Percentiles rank a stretch among this genome's conserved stretches.
Evolutionary conservation across 495 filamentous ascomycete species (phyloP).

Genomic region (Aspergillus campestris): DNA sequence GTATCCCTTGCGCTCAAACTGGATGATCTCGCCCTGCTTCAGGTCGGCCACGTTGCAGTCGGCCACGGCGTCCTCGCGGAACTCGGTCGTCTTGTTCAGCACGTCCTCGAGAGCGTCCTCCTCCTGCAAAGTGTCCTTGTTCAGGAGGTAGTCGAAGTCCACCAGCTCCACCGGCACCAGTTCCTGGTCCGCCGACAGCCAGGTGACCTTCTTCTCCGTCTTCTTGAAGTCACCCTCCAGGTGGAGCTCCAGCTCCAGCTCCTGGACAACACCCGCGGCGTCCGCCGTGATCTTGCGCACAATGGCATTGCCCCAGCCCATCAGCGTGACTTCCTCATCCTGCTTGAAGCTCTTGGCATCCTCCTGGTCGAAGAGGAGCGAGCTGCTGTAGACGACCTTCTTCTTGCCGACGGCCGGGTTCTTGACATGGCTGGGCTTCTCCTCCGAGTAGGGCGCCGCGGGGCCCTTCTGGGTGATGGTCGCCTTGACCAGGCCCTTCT

Average conservation of each 20-base stretch:
- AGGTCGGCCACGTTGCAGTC: conserved; percentile 72
- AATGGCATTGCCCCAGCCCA: conserved; percentile 93
- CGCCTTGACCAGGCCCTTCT: conserved; percentile 58
- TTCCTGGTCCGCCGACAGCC: conserved; percentile 70
- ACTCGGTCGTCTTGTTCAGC: conserved; percentile 66
- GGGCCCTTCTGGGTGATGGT: conserved; percentile 52
- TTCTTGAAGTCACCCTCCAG: conserved; percentile 83
- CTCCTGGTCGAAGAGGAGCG: conserved; percentile 73
- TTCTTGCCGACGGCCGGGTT: conserved; percentile 76
- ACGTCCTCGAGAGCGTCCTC: conserved; percentile 77
- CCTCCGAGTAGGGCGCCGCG: conserved; percentile 56
- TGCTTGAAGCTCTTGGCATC: conserved; percentile 74
- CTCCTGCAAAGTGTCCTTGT: conserved; percentile 79
- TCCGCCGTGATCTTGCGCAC: conserved; percentile 64
- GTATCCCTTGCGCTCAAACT: conserved; percentile 90
- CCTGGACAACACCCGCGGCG: conserved; percentile 48
- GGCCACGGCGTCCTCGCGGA: conserved; percentile 63
- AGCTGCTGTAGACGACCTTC: conserved; percentile 65
- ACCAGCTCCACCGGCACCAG: conserved; percentile 75
- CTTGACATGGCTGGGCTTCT: conserved; percentile 81
- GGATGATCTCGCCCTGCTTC: conserved; percentile 78
- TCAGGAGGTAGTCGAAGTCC: conserved; percentile 88
- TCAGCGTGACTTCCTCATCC: conserved; percentile 88
- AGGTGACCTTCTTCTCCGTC: conserved; percentile 94
- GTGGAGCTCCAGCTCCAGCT: conserved; percentile 69